Percentiles rank a stretch among this genome's conserved stretches.
phyloP scores from a whole-genome alignment of 2,329 filamentous ascomycete genomes.

The Aspergillus amoenus region DNA sequence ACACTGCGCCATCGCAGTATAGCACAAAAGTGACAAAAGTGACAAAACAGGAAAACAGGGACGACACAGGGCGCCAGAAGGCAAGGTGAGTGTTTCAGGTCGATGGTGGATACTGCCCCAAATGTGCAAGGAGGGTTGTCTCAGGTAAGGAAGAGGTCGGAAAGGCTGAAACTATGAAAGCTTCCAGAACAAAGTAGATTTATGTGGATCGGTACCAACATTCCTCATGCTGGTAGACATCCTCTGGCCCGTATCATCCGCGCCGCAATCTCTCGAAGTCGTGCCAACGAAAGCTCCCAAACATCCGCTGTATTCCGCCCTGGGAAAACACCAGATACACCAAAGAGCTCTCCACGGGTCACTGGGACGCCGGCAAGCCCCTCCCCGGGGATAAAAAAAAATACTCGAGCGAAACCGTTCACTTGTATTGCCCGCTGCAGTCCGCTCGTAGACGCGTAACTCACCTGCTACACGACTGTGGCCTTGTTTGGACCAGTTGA shows the following conservation, averaged over 20 bases:
- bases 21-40: too few species aligned
- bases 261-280: not conserved
- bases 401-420: not conserved
- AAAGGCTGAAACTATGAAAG: too few species aligned
- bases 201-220: too few species aligned
- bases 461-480: not conserved
- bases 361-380: not conserved
- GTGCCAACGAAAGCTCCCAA: not conserved
- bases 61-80: too few species aligned
- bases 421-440: not conserved
- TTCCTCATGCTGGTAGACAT: not conserved
- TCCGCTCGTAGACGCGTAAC: not conserved
- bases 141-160: too few species aligned
- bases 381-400: not conserved
- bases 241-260: not conserved
- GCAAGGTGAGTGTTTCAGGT: too few species aligned
- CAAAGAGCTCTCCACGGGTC: not conserved
- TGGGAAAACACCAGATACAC: not conserved
- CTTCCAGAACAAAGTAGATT: too few species aligned
- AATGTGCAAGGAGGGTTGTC: too few species aligned
- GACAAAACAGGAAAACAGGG: too few species aligned
- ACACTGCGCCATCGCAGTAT: not conserved
- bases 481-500: not conserved
- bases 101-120: too few species aligned
- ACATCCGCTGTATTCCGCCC: not conserved